These are phyloP conservation scores for Cutaneotrichosporon dermatis DNA, from an alignment of 1,284 basidiomycete genomes.

Conservation along the genomic window DNA sequence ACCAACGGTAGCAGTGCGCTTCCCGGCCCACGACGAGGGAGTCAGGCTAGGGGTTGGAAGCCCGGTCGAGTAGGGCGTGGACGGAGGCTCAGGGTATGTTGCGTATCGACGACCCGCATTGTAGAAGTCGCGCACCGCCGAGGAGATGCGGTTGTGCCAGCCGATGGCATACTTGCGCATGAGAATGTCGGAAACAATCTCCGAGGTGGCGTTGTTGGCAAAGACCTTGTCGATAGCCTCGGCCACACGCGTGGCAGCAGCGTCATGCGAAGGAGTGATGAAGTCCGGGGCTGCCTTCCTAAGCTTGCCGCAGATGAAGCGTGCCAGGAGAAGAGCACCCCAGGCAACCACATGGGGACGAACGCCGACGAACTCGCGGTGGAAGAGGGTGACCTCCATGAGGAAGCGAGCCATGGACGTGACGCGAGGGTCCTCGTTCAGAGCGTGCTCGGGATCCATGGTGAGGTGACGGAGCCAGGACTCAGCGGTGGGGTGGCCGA, in stretches of 20 bases:
- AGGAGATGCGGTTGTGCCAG: constrained; percentile 91
- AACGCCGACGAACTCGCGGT: constrained; percentile 87
- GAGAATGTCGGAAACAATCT: constrained; percentile 67
- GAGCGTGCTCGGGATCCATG: constrained; percentile 51
- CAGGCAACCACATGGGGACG: constrained; percentile 80
- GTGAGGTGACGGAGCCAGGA: constrained; percentile 74
- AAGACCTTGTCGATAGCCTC: constrained; percentile 80
- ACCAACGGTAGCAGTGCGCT: constrained; percentile 11
- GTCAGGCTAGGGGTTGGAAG: constrained; percentile 41
- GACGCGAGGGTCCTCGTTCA: constrained; percentile 76
- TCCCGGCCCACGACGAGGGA: constrained; percentile 35
- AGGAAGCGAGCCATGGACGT: constrained; percentile 94
- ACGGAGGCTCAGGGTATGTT: constrained; percentile 37
- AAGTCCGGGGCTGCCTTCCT: constrained; percentile 58
- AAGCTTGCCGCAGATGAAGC: constrained; percentile 74
- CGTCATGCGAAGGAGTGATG: constrained; percentile 21
- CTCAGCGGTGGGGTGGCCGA: constrained; percentile 97
- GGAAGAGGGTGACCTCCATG: constrained; percentile 97
- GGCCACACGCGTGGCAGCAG: constrained; percentile 52
- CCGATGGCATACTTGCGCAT: constrained; percentile 96
- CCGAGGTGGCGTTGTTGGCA: constrained; percentile 67
- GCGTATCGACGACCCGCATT: constrained; percentile 52
- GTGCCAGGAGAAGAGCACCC: constrained; percentile 81
- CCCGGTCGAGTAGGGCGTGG: constrained; percentile 33
- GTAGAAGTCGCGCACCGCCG: constrained; percentile 87